These are phyloP conservation scores for Aspergillus floridensis DNA, from an alignment of 2,329 filamentous ascomycete genomes.

Conservation along the genomic window DNA sequence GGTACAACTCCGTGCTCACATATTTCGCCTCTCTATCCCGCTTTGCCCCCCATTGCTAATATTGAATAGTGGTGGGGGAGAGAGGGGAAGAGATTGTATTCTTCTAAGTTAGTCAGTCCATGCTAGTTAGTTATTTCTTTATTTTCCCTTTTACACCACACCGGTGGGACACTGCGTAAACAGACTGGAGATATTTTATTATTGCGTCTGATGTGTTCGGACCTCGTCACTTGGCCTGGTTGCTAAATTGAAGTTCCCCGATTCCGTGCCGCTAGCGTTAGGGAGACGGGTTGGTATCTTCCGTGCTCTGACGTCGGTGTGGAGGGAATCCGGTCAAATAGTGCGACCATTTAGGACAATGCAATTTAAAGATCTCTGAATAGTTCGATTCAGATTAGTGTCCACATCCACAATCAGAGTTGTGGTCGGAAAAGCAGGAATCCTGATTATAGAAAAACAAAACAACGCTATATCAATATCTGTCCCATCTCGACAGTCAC, in stretches of 20 bases:
- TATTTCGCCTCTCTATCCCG: not conserved
- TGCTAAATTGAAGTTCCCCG: not conserved
- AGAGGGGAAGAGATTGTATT: not conserved
- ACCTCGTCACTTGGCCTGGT: slow-evolving; percentile 3
- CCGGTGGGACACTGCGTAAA: not conserved
- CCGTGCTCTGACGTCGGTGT: slow-evolving; percentile 31
- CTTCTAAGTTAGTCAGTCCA: not conserved
- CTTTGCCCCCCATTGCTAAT: not conserved
- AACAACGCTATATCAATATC: not conserved
- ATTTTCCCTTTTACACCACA: not conserved
- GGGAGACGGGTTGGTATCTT: slow-evolving; percentile 19
- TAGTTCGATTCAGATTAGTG: not conserved
- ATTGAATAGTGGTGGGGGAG: not conserved
- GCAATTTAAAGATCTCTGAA: not conserved
- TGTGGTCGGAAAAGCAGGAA: not conserved
- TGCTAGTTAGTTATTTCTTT: not conserved
- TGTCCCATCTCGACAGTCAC: not conserved
- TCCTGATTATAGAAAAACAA: not conserved
- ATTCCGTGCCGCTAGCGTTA: slow-evolving; percentile 21
- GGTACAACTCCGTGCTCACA: not conserved
- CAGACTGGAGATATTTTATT: not conserved
- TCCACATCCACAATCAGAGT: not conserved
- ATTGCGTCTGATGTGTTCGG: slow-evolving; percentile 25
- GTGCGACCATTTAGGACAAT: not conserved
- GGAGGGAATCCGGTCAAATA: not conserved